Percentiles rank a stretch among this genome's conserved stretches.
These are phyloP conservation scores for Periconia digitata DNA, from an alignment of 2,329 filamentous ascomycete genomes.

Conservation along the genomic window DNA sequence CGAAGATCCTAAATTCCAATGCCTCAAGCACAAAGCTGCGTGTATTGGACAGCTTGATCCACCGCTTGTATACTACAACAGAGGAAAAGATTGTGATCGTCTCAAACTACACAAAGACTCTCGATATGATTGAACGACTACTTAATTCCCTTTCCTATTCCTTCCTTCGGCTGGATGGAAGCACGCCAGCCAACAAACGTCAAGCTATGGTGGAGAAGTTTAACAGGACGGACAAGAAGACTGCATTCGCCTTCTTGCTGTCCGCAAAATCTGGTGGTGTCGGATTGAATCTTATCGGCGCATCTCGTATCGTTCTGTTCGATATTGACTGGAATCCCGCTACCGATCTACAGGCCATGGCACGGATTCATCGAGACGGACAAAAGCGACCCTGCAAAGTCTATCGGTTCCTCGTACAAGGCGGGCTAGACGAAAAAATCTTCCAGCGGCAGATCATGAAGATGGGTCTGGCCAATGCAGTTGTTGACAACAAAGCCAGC, in stretches of 20 bases:
- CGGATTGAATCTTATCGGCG: conserved; percentile 71
- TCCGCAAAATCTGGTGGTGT: conserved; percentile 72
- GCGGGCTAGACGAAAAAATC: conserved; percentile 73
- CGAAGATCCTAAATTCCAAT: conserved; percentile 57
- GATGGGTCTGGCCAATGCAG: conserved; percentile 68
- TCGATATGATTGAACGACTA: conserved; percentile 66
- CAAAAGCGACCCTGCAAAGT: conserved; percentile 69
- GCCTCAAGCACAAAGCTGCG: conserved; percentile 67
- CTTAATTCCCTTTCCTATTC: conserved; percentile 61
- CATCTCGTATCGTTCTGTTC: conserved; percentile 69
- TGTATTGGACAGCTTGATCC: conserved; percentile 66
- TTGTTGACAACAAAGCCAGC: conserved; percentile 67
- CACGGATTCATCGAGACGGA: conserved; percentile 71
- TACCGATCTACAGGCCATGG: conserved; percentile 74
- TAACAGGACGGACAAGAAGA: conserved; percentile 60
- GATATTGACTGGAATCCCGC: conserved; percentile 78
- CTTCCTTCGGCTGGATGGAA: conserved; percentile 70
- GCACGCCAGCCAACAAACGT: conserved; percentile 63
- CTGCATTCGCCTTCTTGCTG: conserved; percentile 68
- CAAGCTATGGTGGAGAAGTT: conserved; percentile 71
- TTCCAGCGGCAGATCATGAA: conserved; percentile 74
- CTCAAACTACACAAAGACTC: conserved; percentile 74
- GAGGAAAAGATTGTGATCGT: conserved; percentile 73
- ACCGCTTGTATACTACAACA: conserved; percentile 61
- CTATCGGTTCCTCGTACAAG: conserved; percentile 68